Conservation (phyloP, 1,139 yeast species). For the Diutina pseudorugosa region DNA sequence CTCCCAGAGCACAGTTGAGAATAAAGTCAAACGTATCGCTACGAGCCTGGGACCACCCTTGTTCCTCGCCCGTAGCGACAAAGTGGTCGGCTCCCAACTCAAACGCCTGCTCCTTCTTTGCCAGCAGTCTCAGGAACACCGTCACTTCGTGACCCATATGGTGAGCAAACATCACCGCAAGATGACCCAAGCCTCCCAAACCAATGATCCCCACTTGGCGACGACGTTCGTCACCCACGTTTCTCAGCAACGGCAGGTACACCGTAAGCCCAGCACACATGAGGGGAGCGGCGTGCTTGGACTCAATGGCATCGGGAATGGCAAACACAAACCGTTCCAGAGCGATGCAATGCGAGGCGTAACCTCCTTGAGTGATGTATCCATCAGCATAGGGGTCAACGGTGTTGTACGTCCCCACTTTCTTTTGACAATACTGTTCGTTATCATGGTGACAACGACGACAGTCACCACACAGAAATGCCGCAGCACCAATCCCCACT, state of each 20-base stretch:
- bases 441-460: conserved; percentile 29
- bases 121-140: conserved; percentile 37
- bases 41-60: conserved; percentile 24
- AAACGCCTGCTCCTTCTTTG: conserved; percentile 38
- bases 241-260: conserved; percentile 41
- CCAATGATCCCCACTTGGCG: conserved; percentile 37
- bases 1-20: conserved; percentile 35
- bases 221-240: conserved; percentile 9
- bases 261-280: conserved; percentile 61
- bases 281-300: conserved; percentile 46
- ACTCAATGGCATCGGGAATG: conserved; percentile 40
- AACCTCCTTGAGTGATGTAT: conserved; percentile 47
- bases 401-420: conserved; percentile 33
- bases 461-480: conserved; percentile 39
- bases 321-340: conserved; percentile 41
- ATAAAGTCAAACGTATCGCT: conserved; percentile 32
- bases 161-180: conserved; percentile 44
- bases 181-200: conserved; percentile 52
- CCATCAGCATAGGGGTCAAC: conserved; percentile 21
- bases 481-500: conserved; percentile 52
- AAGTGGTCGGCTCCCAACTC: conserved; percentile 42
- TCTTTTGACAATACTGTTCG: conserved; percentile 39
- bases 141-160: conserved; percentile 48
- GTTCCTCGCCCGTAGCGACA: conserved; percentile 33
- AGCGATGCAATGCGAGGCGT: conserved; percentile 43